Evolutionary conservation across 345 rosid species (phyloP).

Genomic region (Raphanus raphanistrum): DNA sequence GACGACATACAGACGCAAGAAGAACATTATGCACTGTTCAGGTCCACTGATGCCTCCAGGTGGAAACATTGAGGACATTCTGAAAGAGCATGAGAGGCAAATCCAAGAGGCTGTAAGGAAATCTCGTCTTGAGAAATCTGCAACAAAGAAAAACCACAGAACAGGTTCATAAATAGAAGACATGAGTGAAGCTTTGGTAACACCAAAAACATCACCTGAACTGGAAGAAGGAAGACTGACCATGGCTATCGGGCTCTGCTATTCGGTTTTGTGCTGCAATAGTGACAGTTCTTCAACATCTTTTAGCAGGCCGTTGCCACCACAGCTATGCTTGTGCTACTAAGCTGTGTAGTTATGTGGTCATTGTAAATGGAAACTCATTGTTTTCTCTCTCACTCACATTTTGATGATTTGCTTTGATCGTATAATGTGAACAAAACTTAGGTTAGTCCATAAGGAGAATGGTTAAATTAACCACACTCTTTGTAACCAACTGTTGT

Average conservation of each 20-base stretch:
- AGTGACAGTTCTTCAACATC: background rate
- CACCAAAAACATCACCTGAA: conserved; percentile 4
- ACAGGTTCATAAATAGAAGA: conserved; percentile 25
- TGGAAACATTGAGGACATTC: conserved; percentile 84
- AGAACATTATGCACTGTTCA: conserved; percentile 76
- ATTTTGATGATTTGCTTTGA: background rate
- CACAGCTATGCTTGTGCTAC: conserved; percentile 13
- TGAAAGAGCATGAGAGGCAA: conserved; percentile 89
- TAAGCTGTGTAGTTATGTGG: conserved; percentile 26
- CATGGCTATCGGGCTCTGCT: background rate
- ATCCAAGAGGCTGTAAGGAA: conserved; percentile 90
- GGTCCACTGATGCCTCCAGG: conserved; percentile 95
- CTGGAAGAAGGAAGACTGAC: background rate
- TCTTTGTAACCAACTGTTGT: too few relatives aligned
- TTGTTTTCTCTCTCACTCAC: conserved; percentile 10
- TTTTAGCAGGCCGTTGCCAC: conserved; percentile 10
- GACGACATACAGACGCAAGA: conserved; percentile 70
- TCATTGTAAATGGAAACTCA: conserved; percentile 14
- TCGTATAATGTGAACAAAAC: too few relatives aligned
- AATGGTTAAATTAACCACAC: too few relatives aligned
- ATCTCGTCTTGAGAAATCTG: conserved; percentile 65
- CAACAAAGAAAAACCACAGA: conserved; percentile 43
- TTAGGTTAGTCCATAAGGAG: too few relatives aligned
- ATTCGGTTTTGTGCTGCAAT: background rate
- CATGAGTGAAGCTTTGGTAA: conserved; percentile 5